phyloP scores from a whole-genome alignment of 257 asterid genomes.

The Solanum stenotomum region DNA sequence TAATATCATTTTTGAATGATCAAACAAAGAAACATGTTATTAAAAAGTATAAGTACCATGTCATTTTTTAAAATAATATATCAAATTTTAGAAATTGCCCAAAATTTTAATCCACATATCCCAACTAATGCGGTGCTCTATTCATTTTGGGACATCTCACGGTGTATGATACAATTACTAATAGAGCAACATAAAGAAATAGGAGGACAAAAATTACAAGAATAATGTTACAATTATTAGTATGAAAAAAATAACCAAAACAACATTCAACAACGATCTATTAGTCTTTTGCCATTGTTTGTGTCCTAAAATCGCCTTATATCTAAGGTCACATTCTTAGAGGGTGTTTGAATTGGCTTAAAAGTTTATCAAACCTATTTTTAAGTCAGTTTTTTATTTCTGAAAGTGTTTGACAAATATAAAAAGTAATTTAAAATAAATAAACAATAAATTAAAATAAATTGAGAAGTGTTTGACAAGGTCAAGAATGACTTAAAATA shows the following conservation, averaged over 20 bases:
- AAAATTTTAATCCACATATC: neutral
- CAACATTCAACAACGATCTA: neutral
- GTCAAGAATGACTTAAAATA: too few species aligned
- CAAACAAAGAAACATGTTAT: neutral
- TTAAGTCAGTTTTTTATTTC: too few species aligned
- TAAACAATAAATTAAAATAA: too few species aligned
- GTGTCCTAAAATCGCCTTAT: neutral
- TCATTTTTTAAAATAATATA: neutral
- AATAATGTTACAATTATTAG: neutral
- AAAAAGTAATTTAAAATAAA: too few species aligned
- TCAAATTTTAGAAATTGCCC: neutral
- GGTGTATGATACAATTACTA: neutral
- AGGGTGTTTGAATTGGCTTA: too few species aligned
- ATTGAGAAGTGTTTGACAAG: too few species aligned
- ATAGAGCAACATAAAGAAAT: too few species aligned
- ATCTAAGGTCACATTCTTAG: too few species aligned
- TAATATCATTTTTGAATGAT: neutral
- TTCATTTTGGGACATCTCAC: neutral
- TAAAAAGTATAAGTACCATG: neutral
- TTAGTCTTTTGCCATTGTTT: neutral
- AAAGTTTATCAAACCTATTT: too few species aligned
- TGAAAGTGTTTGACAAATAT: too few species aligned
- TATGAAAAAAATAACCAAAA: too few species aligned
- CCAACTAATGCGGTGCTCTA: neutral
- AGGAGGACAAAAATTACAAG: too few species aligned